These are phyloP conservation scores for Bipolaris victoriae DNA, from an alignment of 2,329 filamentous ascomycete species.

Conservation along the genomic window DNA sequence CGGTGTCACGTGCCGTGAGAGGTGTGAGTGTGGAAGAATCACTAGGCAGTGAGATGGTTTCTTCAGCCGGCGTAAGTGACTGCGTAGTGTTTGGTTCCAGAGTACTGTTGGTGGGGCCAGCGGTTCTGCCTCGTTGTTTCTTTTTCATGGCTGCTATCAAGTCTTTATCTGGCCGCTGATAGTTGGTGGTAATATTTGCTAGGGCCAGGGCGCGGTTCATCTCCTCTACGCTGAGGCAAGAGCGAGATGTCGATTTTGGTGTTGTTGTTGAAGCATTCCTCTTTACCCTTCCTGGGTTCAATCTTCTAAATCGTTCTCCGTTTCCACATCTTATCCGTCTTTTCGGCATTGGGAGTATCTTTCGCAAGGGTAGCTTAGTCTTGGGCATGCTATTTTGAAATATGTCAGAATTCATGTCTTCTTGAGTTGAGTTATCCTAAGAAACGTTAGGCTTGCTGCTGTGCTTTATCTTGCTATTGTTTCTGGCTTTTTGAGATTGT, in stretches of 20 bases:
- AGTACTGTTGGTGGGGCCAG: background rate
- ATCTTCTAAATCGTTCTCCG: background rate
- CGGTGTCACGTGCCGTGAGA: background rate
- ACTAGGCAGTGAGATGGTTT: background rate
- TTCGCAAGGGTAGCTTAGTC: background rate
- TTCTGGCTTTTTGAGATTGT: background rate
- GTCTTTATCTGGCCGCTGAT: conserved; percentile 4
- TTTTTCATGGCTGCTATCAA: conserved; percentile 1
- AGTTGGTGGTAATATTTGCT: conserved; percentile 4
- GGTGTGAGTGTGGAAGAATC: background rate
- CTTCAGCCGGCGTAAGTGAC: background rate
- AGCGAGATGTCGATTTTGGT: background rate
- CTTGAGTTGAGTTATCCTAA: background rate
- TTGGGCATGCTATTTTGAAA: background rate
- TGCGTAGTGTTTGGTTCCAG: background rate
- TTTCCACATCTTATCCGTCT: no score
- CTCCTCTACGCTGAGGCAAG: background rate
- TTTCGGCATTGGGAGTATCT: background rate
- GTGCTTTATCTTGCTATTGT: background rate
- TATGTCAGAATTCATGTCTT: background rate
- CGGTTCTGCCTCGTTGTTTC: background rate
- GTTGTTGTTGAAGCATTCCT: background rate
- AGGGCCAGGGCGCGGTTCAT: background rate
- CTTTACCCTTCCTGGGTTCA: background rate
- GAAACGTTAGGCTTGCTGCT: background rate